Base-by-base conservation (phyloP, 352 stramenopile species). In the Phytopythium kandeliae region DNA sequence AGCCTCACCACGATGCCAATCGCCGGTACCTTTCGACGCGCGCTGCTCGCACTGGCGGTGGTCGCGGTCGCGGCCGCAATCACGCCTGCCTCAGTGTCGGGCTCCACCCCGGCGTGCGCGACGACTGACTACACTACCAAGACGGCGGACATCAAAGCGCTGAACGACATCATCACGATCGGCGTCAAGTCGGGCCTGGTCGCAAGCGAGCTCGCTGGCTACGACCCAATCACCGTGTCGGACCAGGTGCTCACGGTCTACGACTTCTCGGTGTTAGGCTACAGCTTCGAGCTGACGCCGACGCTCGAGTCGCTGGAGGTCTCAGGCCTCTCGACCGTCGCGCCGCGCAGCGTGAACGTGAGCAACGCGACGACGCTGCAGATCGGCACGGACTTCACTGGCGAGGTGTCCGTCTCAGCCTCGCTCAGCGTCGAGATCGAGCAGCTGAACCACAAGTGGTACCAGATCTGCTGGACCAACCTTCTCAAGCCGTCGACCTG, bases 401-500 rank as follows among this genome's bases (percentile, higher is more conserved):
- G 64, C 28, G 65, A 54, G 13, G 47, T 85, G 28, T 45, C n/a
- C n/a, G n/a, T n/a, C n/a, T n/a, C n/a, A n/a, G n/a, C n/a, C n/a
- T n/a, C 66, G 22, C 24, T 80, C 15, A 37, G 66, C 40, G 54
- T 87, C 35, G 58, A 75, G 48, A 71, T 85, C 50, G 60, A 65
- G 48, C 71, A 82, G 67, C 62, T 69, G 26, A 54, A 85, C 58
- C 63, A 78, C 54, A 73, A 74, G 51, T 85, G 76, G 73, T 85
- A 70, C 52, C 63, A 79, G 50, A 62, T 85, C 41, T 84, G 73
- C 69, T 83, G 69, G 64, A 69, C 72, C 42, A 60, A 82, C 58
- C 42, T 75, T 34, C 55, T 85, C 42, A 61, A 84, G 56, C 71
- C 71, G 25, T 63, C 58, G 25, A 57, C 62, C 33, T 85, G 76